phyloP scores from a whole-genome alignment of 176 grass and related monocot genomes.

The Oryza coarctata region DNA sequence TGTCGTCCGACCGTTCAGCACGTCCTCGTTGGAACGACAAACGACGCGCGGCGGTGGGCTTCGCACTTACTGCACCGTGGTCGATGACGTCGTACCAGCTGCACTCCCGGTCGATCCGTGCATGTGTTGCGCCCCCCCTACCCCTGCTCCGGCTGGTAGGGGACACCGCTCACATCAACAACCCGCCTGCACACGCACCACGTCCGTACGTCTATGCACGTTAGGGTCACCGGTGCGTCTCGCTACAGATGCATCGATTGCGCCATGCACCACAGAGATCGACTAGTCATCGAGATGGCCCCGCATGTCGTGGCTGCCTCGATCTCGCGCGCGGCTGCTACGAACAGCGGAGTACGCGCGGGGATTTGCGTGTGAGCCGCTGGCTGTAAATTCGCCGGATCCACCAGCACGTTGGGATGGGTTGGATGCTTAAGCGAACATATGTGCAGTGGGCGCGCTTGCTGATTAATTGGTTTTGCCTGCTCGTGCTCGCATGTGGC shows the following conservation, averaged over 20 bases:
- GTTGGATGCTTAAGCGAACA: background rate
- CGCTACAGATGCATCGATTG: background rate
- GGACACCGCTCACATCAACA: slow-evolving; percentile 1
- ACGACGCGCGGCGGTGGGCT: background rate
- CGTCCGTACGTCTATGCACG: background rate
- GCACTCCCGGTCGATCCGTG: background rate
- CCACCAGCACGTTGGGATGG: background rate
- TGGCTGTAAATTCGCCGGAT: slow-evolving; percentile 14
- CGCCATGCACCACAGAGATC: background rate
- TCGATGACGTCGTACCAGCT: background rate
- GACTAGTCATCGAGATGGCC: no score
- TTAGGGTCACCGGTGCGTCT: background rate
- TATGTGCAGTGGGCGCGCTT: background rate
- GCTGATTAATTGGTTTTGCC: background rate
- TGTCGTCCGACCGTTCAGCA: background rate
- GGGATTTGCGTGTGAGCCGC: background rate
- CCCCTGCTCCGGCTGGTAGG: background rate
- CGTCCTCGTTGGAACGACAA: background rate
- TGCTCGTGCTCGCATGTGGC: background rate
- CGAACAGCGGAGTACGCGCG: background rate
- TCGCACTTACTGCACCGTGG: background rate
- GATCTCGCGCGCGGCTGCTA: background rate
- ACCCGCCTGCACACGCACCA: no score
- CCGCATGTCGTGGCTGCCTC: background rate
- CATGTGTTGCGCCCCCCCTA: background rate